A percentile compares a stretch with the other conserved stretches of the same genome.
Evolutionary conservation across 352 stramenopile genomes (phyloP).

Genomic region (Phytophthora gonapodyides): DNA sequence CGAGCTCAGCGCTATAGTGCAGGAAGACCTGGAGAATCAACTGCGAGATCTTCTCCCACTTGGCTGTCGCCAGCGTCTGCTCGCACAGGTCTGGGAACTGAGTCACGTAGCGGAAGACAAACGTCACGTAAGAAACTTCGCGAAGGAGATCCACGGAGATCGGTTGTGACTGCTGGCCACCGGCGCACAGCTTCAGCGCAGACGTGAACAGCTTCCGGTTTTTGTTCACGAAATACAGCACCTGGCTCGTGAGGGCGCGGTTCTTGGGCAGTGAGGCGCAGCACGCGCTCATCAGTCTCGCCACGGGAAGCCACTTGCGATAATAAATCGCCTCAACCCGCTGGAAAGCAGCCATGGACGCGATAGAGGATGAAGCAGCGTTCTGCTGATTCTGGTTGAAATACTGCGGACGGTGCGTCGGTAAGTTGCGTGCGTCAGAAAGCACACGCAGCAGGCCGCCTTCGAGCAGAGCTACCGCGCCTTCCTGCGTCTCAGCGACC

Average conservation of each 20-base stretch:
- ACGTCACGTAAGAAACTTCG: constrained; percentile 78
- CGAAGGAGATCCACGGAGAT: constrained; percentile 64
- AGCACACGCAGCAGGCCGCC: constrained; percentile 73
- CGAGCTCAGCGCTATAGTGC: constrained; percentile 62
- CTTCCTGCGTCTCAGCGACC: constrained; percentile 62
- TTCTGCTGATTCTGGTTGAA: constrained; percentile 44
- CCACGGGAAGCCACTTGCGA: constrained; percentile 77
- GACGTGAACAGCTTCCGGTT: constrained; percentile 76
- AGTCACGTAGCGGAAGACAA: constrained; percentile 78
- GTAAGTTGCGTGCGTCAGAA: constrained; percentile 60
- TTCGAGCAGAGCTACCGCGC: constrained; percentile 71
- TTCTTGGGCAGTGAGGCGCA: constrained; percentile 75
- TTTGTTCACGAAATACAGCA: constrained; percentile 62
- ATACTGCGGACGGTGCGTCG: constrained; percentile 69
- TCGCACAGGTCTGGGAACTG: constrained; percentile 77
- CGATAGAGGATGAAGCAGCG: constrained; percentile 31
- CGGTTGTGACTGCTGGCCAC: constrained; percentile 29
- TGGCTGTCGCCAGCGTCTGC: constrained; percentile 54
- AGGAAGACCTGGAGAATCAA: constrained; percentile 69
- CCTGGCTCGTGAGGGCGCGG: constrained; percentile 57
- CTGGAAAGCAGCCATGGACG: constrained; percentile 56
- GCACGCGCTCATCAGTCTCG: constrained; percentile 63
- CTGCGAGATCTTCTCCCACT: constrained; percentile 83
- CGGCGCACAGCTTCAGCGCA: constrained; percentile 62
- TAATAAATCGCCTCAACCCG: constrained; percentile 68